Base-by-base conservation (phyloP, 352 stramenopile species). In the Phytophthora colocasiae region DNA sequence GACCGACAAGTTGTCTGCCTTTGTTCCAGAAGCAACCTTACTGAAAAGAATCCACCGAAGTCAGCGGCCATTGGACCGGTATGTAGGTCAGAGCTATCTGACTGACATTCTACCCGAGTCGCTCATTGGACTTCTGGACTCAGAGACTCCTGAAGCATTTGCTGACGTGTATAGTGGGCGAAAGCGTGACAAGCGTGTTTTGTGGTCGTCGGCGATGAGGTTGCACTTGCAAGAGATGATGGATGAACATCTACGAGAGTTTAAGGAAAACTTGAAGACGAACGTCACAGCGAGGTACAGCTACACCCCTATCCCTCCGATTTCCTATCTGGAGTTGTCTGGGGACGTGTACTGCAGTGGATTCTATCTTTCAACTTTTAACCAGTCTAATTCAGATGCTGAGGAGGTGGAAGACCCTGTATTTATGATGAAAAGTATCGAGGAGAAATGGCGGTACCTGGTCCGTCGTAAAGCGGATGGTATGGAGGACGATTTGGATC, bases 331-430 rank as follows among this genome's bases (percentile, higher is more conserved):
- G 11, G 86, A 94, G 51, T 69, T 94, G 24, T 94, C 86, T 34
- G 69, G 80, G 9, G 84, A 93, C 32, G 78, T 94, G 2, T 93
- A 91, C 55, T 93, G 80, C 48, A 89, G 80, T 47, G 84, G 86
- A 0, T 89, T 90, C 44, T 93, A 90, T 40, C 58, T 93, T 12
- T 93, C 84, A 10, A 90, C 75, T 2, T 78, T 94, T 24, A 80
- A 81, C 17, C 71, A 89, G 49, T 78, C 72, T 3, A 75, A 85
- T 39, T 61, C 70, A 1, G 77, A 87, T 55, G 34, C 87, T 4
- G 81, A 91, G 66, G 67, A 80, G 12, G 86, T 94, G 26, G 86
- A 94, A 45, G 77, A 94, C 51, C 86, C 86, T 22, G 73, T 92
- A 40, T 77, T 89, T 29, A 32, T 93, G 36, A 93, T 94, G 84